Percentiles rank a stretch among this genome's conserved stretches.
Evolutionary conservation across 306 rosid genomes (phyloP).

Genomic region (Fragaria ananassa): DNA sequence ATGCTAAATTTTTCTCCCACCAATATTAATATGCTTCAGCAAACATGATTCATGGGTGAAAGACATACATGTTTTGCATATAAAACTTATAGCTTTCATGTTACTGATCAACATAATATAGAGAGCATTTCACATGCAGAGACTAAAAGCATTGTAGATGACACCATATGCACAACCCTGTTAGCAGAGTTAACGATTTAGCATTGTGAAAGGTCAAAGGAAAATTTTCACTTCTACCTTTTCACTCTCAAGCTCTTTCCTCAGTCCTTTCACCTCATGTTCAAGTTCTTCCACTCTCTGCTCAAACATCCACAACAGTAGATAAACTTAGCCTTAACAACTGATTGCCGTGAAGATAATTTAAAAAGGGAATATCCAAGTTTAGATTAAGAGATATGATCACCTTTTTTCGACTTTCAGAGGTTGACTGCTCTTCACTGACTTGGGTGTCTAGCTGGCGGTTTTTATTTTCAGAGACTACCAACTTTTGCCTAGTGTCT

Average conservation of each 20-base stretch:
- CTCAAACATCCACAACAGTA: slow-evolving; percentile 29
- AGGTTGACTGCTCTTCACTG: slow-evolving; percentile 55
- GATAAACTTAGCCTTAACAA: slow-evolving; percentile 20
- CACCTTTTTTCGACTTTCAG: slow-evolving; percentile 65
- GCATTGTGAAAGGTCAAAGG: slow-evolving; percentile 6
- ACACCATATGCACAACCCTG: not conserved
- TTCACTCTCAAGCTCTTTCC: slow-evolving; percentile 81
- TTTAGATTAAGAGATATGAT: slow-evolving; percentile 4
- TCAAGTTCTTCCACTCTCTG: slow-evolving; percentile 85
- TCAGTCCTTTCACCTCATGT: slow-evolving; percentile 49
- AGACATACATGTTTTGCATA: not conserved
- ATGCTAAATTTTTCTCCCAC: not conserved
- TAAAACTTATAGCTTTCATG: not conserved
- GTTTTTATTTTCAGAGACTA: slow-evolving; percentile 68
- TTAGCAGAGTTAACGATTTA: not conserved
- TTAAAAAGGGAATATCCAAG: not conserved
- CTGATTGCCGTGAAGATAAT: slow-evolving; percentile 25
- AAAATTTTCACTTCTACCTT: slow-evolving; percentile 63
- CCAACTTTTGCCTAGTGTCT: slow-evolving; percentile 79
- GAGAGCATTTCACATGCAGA: not conserved
- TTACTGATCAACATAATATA: not conserved
- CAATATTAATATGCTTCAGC: not conserved
- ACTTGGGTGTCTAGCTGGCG: slow-evolving; percentile 84
- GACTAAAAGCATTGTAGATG: not conserved
- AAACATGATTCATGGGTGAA: not conserved